phyloP scores from a whole-genome alignment of 345 rosid genomes.

The Geranium brycei region DNA sequence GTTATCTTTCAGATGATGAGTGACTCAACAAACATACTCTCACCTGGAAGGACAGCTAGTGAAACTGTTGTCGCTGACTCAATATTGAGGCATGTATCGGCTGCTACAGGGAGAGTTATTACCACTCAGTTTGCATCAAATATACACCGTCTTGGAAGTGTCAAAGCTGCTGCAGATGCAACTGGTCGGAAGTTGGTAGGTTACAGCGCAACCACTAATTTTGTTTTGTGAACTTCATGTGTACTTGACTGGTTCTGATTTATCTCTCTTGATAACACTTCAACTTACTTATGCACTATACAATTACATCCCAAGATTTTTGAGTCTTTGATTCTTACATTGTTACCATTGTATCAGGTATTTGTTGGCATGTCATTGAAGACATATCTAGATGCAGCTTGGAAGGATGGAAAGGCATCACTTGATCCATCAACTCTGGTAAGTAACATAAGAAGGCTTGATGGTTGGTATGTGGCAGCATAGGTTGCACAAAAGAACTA shows the following conservation, averaged over 20 bases:
- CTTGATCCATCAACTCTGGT: slow-evolving; percentile 94
- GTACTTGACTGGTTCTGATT: background rate
- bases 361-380: slow-evolving; percentile 96
- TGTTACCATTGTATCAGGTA: slow-evolving; percentile 30
- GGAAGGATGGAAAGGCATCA: slow-evolving; percentile 97
- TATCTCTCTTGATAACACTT: background rate
- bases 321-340: background rate
- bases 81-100: slow-evolving; percentile 58
- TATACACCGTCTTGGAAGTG: slow-evolving; percentile 93
- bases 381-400: slow-evolving; percentile 94
- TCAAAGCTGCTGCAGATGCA: slow-evolving; percentile 91
- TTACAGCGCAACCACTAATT: slow-evolving; percentile 6
- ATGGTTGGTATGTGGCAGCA: background rate
- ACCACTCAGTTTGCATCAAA: slow-evolving; percentile 97
- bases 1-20: slow-evolving; percentile 75
- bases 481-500: too few relatives aligned
- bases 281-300: background rate
- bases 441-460: slow-evolving; percentile 8
- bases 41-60: slow-evolving; percentile 92
- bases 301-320: background rate
- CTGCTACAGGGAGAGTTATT: slow-evolving; percentile 83
- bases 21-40: slow-evolving; percentile 88
- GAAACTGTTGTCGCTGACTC: slow-evolving; percentile 81
- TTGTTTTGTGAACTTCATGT: background rate
- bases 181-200: slow-evolving; percentile 85